Evolutionary conservation across 2,329 filamentous ascomycete species (phyloP).

Genomic region (Ambrosiella beaveri): DNA sequence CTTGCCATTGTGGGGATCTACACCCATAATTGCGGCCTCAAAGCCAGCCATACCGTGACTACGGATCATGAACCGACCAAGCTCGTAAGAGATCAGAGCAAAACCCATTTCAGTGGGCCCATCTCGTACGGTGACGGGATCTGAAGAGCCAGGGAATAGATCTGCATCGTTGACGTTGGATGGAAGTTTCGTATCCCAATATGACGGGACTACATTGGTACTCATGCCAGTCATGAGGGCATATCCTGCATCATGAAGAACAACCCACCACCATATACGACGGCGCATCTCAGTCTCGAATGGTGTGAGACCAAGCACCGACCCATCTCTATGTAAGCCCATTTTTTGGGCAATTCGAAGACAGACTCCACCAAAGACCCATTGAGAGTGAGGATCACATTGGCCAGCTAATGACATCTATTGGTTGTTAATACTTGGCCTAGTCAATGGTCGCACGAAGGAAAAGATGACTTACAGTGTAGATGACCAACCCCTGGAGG

Average conservation of each 20-base stretch:
- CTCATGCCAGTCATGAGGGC: slow-evolving; percentile 40
- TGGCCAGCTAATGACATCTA: slow-evolving; percentile 39
- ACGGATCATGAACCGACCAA: slow-evolving; percentile 31
- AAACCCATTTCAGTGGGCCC: slow-evolving; percentile 46
- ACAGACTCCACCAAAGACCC: slow-evolving; percentile 42
- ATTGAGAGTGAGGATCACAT: slow-evolving; percentile 41
- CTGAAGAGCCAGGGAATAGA: slow-evolving; percentile 34
- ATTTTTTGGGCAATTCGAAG: slow-evolving; percentile 50
- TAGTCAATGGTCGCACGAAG: too few species aligned
- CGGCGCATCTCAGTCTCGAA: slow-evolving; percentile 53
- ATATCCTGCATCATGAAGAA: slow-evolving; percentile 39
- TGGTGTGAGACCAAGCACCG: slow-evolving; percentile 35
- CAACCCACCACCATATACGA: slow-evolving; percentile 49
- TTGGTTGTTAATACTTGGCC: background rate
- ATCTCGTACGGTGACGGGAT: slow-evolving; percentile 33
- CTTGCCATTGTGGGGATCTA: slow-evolving; percentile 21
- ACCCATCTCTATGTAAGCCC: slow-evolving; percentile 47
- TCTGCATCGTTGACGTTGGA: slow-evolving; percentile 43
- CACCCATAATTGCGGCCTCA: slow-evolving; percentile 32
- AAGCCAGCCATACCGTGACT: slow-evolving; percentile 27
- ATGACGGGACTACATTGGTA: slow-evolving; percentile 32
- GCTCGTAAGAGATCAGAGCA: slow-evolving; percentile 31
- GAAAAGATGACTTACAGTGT: slow-evolving; percentile 26
- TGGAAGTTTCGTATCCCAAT: slow-evolving; percentile 39
- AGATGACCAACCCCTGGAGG: slow-evolving; percentile 41